Base-by-base conservation (phyloP, 495 filamentous ascomycete genomes). In the Cryomyces minteri region DNA sequence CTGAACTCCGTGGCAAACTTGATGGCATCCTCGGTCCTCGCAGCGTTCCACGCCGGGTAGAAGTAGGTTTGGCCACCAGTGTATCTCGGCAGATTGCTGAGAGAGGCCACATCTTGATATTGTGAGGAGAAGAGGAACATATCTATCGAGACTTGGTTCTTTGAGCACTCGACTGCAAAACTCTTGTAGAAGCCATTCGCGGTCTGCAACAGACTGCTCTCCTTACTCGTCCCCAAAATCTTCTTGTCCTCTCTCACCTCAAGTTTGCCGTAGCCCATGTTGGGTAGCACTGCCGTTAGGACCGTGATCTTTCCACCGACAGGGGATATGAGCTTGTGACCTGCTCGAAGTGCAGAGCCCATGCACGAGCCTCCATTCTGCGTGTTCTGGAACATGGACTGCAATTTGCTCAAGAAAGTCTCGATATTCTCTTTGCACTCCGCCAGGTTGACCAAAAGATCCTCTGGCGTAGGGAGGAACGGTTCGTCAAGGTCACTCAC, bases 91-190 rank as follows among this genome's bases (percentile, higher is more conserved):
- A 98, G 66, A 60, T 93, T 94, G 66, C 85, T 93, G 37, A 96
- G 69, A 36, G 86, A 90, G 10, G 90, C 90, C 14, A 98, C 92
- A 55, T 98, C 90, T 58, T 95, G 90, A 60, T 98, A 98, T 54
- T 88, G 82, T 8, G 86, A 87, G 4, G 85, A 88, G 70, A 98
- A 98, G 40, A 98, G 71, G 68, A 98, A 98, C 90, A 98, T 98
- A 62, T 98, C 90, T 55, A 96, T 84, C 0, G 88, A 96, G 6
- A 98, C 88, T 59, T 98, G 90, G 48, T 88, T 88, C 65, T 98
- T 98, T 39, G 88, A 95, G 61, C 90, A 98, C 58, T 98, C 90
- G 5, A 98, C 92, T 2, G 90, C 90, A 59, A 98, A 98, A 57
- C 84, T 93, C 69, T 98, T 98, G 73, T 98, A 98, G 62, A 98